Percentiles rank a stretch among this genome's conserved stretches.
These are phyloP conservation scores for Colletotrichum tropicale DNA, from an alignment of 2,329 filamentous ascomycete genomes.

Conservation along the genomic window DNA sequence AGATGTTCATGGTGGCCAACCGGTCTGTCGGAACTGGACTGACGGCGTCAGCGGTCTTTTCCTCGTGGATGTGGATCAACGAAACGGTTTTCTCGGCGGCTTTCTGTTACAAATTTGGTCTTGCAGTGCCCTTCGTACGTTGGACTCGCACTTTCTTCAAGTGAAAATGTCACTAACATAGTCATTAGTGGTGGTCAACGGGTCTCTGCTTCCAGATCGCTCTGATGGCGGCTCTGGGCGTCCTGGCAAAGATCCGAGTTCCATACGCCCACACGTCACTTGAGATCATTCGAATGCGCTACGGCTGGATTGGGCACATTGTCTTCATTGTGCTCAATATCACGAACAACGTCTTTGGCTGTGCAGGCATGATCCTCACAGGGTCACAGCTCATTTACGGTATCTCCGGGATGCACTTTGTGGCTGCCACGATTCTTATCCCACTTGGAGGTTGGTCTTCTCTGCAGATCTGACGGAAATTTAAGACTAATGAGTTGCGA, in stretches of 20 bases:
- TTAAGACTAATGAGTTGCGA: background rate
- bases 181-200: background rate
- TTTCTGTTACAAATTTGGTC: background rate
- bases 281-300: slow-evolving; percentile 57
- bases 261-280: slow-evolving; percentile 59
- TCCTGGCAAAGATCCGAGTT: slow-evolving; percentile 55
- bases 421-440: background rate
- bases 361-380: slow-evolving; percentile 55
- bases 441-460: background rate
- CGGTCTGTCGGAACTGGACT: background rate
- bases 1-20: background rate
- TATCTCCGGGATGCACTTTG: background rate
- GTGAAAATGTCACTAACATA: background rate
- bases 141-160: background rate
- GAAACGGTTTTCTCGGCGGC: background rate
- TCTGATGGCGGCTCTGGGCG: slow-evolving; percentile 31
- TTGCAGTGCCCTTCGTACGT: background rate
- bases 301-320: slow-evolving; percentile 50
- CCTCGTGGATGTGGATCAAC: background rate
- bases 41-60: background rate
- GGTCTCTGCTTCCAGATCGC: background rate
- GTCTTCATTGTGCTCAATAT: slow-evolving; percentile 57
- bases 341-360: slow-evolving; percentile 58
- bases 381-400: background rate
- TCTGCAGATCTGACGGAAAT: background rate